Conservation (phyloP, 345 rosid species). For the Lepidium didymum region DNA sequence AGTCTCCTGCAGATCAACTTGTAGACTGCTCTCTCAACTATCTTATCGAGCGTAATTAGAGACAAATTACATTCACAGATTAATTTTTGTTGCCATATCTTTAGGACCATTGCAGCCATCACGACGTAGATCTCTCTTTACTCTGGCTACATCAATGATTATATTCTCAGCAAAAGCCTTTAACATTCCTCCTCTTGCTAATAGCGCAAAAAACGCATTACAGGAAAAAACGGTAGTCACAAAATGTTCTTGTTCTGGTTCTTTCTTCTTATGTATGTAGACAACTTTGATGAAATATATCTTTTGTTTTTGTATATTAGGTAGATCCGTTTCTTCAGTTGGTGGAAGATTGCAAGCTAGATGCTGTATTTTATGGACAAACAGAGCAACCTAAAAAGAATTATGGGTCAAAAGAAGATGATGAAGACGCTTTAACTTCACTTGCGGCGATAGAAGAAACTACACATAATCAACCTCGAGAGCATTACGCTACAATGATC, state of each 20-base stretch:
- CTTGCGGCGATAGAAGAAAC: conserved; percentile 42
- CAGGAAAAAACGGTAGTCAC: conserved; percentile 43
- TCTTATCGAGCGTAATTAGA: neutral
- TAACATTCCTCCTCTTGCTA: conserved; percentile 46
- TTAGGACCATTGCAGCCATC: conserved; percentile 61
- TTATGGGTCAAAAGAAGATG: conserved; percentile 60
- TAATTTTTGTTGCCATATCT: conserved; percentile 16
- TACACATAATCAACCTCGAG: conserved; percentile 44
- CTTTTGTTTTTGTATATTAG: conserved; percentile 25
- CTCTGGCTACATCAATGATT: conserved; percentile 56
- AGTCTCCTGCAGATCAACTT: neutral
- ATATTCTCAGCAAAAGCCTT: conserved; percentile 55
- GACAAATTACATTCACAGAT: conserved; percentile 1
- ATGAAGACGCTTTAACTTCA: conserved; percentile 42
- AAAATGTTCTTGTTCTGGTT: neutral
- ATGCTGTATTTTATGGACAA: conserved; percentile 34
- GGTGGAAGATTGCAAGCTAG: conserved; percentile 51
- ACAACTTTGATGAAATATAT: neutral
- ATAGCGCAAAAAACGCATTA: conserved; percentile 45
- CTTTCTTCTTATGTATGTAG: neutral
- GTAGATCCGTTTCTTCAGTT: conserved; percentile 52
- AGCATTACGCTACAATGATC: conserved; percentile 41
- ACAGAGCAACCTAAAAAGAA: conserved; percentile 13
- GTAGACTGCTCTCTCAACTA: neutral
- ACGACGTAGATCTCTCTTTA: conserved; percentile 54